A percentile compares a stretch with the other conserved stretches of the same genome.
These are phyloP conservation scores for Arachis hypogaea DNA, from an alignment of 306 rosid species.

Conservation along the genomic window DNA sequence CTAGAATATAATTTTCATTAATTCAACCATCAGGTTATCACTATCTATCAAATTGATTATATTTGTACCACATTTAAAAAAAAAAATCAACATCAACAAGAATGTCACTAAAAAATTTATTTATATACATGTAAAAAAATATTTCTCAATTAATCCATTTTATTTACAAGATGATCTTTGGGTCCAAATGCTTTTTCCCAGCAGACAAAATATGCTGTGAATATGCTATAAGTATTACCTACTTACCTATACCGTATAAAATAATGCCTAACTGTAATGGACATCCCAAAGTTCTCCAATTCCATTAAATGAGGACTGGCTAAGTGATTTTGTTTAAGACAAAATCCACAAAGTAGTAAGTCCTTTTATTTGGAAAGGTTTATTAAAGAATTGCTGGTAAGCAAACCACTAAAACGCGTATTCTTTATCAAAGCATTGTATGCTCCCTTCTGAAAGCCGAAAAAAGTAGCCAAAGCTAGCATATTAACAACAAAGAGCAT, in stretches of 20 bases:
- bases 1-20: no score
- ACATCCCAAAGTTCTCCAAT: slow-evolving; percentile 10
- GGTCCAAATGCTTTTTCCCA: neutral
- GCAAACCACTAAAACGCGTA: slow-evolving; percentile 12
- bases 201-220: neutral
- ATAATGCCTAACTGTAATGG: neutral
- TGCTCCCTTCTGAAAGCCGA: slow-evolving; percentile 4
- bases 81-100: no score
- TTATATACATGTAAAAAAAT: no score
- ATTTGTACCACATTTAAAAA: no score
- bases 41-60: no score
- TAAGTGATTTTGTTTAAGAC: slow-evolving; percentile 3
- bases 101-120: no score
- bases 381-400: neutral
- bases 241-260: neutral
- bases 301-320: neutral
- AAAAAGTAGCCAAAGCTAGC: neutral
- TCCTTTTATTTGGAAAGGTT: neutral
- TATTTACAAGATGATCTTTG: neutral
- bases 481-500: slow-evolving; percentile 15
- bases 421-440: neutral
- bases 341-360: neutral
- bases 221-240: neutral
- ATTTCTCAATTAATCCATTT: neutral
- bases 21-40: no score